phyloP scores from a whole-genome alignment of 495 filamentous ascomycete species.

The Aspergillus nidulans region DNA sequence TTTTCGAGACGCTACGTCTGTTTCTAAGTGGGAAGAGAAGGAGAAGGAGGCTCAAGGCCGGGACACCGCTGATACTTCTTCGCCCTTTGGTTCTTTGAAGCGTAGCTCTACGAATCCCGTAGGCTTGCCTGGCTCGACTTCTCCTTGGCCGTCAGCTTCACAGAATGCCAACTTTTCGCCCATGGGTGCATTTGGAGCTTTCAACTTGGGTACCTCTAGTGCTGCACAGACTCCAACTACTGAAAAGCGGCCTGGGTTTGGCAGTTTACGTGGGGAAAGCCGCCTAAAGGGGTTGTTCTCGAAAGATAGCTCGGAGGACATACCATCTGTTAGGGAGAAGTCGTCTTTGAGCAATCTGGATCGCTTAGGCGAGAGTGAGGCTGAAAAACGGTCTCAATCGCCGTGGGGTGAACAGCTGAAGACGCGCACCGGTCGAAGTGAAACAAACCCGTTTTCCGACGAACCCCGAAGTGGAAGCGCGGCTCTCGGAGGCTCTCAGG shows the following conservation, averaged over 20 bases:
- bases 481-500: conserved; percentile 72
- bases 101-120: conserved; percentile 67
- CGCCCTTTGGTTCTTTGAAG: conserved; percentile 60
- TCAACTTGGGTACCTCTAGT: conserved; percentile 53
- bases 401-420: conserved; percentile 51
- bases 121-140: conserved; percentile 49
- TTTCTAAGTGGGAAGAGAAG: conserved; percentile 32
- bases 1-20: conserved; percentile 47
- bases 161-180: conserved; percentile 57
- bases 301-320: conserved; percentile 69
- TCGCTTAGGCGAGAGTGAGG: conserved; percentile 49
- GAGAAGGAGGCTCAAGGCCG: conserved; percentile 41
- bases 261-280: conserved; percentile 68
- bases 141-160: conserved; percentile 64
- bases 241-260: conserved; percentile 68
- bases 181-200: conserved; percentile 86
- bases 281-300: conserved; percentile 79
- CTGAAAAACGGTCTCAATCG: conserved; percentile 41
- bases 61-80: conserved; percentile 39
- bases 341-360: conserved; percentile 48
- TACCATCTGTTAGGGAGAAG: conserved; percentile 50
- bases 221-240: conserved; percentile 44
- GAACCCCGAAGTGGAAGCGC: conserved; percentile 68
- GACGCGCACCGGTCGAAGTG: conserved; percentile 55
- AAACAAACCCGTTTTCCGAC: conserved; percentile 77